A percentile compares a stretch with the other conserved stretches of the same genome.
phyloP scores from a whole-genome alignment of 768 basidiomycete species.

The Auricularia sp. region DNA sequence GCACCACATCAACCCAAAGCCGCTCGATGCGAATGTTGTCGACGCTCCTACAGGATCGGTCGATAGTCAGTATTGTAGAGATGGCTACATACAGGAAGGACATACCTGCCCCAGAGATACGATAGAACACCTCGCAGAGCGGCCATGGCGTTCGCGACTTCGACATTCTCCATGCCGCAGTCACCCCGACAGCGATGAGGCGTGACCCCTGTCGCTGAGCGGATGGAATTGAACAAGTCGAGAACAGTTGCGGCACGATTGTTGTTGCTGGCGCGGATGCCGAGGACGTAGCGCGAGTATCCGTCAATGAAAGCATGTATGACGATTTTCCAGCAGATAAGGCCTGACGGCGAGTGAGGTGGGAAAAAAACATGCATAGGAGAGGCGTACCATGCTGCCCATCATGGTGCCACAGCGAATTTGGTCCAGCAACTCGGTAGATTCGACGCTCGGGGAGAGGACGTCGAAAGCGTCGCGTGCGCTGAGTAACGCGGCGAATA shows the following conservation, averaged over 20 bases:
- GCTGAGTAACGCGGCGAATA: constrained; percentile 10
- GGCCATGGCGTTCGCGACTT: constrained; percentile 13
- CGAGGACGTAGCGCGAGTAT: constrained; percentile 14
- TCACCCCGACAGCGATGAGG: constrained; percentile 14
- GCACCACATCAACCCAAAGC: constrained; percentile 31
- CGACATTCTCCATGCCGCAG: constrained; percentile 14
- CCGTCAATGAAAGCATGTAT: constrained; percentile 20
- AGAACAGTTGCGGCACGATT: constrained; percentile 17
- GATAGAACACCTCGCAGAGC: too few relatives aligned
- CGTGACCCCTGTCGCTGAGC: background rate
- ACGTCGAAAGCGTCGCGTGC: constrained; percentile 10
- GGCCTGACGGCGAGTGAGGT: constrained; percentile 7
- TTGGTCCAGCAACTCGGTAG: constrained; percentile 16
- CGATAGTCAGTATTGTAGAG: too few relatives aligned
- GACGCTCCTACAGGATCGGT: constrained; percentile 21
- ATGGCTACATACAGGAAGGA: too few relatives aligned
- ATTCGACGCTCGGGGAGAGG: constrained; percentile 6
- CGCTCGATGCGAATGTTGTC: constrained; percentile 32
- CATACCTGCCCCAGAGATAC: constrained; percentile 15
- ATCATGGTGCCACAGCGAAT: constrained; percentile 20
- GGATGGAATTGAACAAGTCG: constrained; percentile 2
- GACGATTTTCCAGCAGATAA: constrained; percentile 23
- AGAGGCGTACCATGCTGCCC: constrained; percentile 20
- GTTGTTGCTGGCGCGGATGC: constrained; percentile 18
- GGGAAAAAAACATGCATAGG: background rate